Evolutionary conservation across 2,329 filamentous ascomycete genomes (phyloP), one percentile per base, ranked within the genome.

Genomic region (Hypoxylon sp.): DNA sequence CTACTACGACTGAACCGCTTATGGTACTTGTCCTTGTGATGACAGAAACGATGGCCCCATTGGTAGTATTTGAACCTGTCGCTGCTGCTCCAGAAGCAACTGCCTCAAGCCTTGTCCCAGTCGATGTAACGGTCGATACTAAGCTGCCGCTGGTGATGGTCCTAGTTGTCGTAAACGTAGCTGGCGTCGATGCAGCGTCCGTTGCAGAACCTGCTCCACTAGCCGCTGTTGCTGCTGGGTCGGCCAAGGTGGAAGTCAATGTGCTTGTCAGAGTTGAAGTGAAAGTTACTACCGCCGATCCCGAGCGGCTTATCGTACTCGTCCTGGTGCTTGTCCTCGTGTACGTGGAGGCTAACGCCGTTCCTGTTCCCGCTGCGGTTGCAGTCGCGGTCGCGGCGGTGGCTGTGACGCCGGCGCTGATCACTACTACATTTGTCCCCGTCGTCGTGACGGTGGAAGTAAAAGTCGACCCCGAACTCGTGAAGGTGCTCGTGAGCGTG

Each of bases 311-410:
- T 3, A 62, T 7, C 1, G 58, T 64, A 10, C 55, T 62, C 17
- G 64, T 67, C 34, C 58, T 62, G 20, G 61, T 59, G 11, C 37
- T 57, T 26, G 64, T 67, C 46, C 58, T 61, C 32, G 60, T 67
- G 2, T 56, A n/a, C 13, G 64, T 67, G 11, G 59, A 63, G 3
- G 56, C 55, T 2, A 56, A 57, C 3, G 49, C 22, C 11, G 64
- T 44, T 24, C 22, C 32, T 28, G 54, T 15, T 10, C 30, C 30
- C 10, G 30, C 15, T 13, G 11, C 30, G 10, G 30, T 34, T 15
- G n/a, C 13, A 8, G 13, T 51, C 10, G 26, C 48, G 17, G 48
- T 20, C 17, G 32, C 15, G 17, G 11, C 17, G 20, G 26, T 43
- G 10, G 4, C 19, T 22, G 39, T 43, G 7, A 7, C 24, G 4